Percentiles rank a stretch among this genome's conserved stretches.
Conservation (phyloP, 768 basidiomycete genomes). For the Calocybe gangraenosa region DNA sequence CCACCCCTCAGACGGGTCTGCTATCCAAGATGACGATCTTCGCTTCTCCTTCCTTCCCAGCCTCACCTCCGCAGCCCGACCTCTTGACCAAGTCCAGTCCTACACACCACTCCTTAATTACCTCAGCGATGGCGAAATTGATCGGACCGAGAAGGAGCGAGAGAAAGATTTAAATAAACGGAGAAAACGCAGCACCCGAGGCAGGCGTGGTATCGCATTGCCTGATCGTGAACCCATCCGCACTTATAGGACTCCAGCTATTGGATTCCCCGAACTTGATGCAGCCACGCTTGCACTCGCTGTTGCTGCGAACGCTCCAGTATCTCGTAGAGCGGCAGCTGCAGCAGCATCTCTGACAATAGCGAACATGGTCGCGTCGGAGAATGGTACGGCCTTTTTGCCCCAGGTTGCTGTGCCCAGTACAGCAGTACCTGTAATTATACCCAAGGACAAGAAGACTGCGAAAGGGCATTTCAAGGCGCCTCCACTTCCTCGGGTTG, state of each 20-base stretch:
- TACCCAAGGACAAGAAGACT: constrained; percentile 16
- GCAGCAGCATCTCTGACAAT: constrained; percentile 81
- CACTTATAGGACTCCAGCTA: constrained; percentile 87
- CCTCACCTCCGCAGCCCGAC: constrained; percentile 64
- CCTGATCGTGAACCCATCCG: constrained; percentile 92
- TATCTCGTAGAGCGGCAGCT: constrained; percentile 80
- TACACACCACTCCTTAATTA: constrained; percentile 91
- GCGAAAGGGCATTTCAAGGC: constrained; percentile 70
- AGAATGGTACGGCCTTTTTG: constrained; percentile 69
- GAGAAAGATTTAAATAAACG: constrained; percentile 91
- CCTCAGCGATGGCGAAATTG: constrained; percentile 85
- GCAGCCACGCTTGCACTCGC: constrained; percentile 65
- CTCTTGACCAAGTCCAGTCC: constrained; percentile 70
- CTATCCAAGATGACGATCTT: constrained; percentile 86
- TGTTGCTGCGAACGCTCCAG: constrained; percentile 61
- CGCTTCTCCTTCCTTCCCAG: constrained; percentile 84
- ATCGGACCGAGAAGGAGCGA: constrained; percentile 84
- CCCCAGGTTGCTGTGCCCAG: constrained; percentile 37
- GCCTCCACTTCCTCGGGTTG: constrained; percentile 49
- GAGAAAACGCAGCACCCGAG: constrained; percentile 79
- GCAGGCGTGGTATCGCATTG: constrained; percentile 72
- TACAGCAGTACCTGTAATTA: constrained; percentile 25
- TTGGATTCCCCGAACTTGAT: constrained; percentile 79
- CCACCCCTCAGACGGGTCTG: constrained; percentile 75
- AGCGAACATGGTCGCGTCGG: constrained; percentile 88